Percentiles rank a stretch among this genome's conserved stretches.
These are phyloP conservation scores for Jacaranda copaia DNA, from an alignment of 257 asterid genomes.

Conservation along the genomic window DNA sequence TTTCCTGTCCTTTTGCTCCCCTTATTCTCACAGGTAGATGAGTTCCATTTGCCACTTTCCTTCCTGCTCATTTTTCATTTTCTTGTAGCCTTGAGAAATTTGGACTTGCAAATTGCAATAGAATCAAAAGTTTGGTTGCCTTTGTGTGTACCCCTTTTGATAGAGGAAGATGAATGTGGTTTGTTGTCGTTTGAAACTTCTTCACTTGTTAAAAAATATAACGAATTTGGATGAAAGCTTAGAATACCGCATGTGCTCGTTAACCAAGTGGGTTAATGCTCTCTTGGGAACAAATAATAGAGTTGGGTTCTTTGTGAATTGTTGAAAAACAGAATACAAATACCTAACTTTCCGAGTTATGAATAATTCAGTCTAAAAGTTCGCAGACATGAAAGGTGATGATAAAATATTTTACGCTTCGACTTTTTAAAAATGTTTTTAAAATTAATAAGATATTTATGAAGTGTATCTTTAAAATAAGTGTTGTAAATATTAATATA, in stretches of 20 bases:
- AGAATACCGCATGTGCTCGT: too few relatives aligned
- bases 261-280: too few relatives aligned
- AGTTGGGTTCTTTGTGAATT: not conserved
- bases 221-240: not conserved
- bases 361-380: too few relatives aligned
- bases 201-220: not conserved
- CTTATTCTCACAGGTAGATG: not conserved
- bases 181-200: not conserved
- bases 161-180: constrained; percentile 12
- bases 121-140: not conserved
- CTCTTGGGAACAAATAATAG: too few relatives aligned
- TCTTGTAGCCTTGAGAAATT: not conserved
- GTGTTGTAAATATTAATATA: too few relatives aligned
- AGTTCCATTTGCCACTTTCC: not conserved
- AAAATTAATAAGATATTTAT: too few relatives aligned
- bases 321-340: not conserved
- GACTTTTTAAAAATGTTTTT: too few relatives aligned
- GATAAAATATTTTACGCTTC: too few relatives aligned
- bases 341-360: not conserved
- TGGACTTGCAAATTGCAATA: not conserved
- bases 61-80: not conserved
- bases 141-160: not conserved
- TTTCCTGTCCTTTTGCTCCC: not conserved
- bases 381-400: not conserved
- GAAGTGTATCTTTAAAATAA: too few relatives aligned